A percentile compares a stretch with the other conserved stretches of the same genome.
phyloP scores from a whole-genome alignment of 805 yeast genomes.

The Teunomyces tritomae region DNA sequence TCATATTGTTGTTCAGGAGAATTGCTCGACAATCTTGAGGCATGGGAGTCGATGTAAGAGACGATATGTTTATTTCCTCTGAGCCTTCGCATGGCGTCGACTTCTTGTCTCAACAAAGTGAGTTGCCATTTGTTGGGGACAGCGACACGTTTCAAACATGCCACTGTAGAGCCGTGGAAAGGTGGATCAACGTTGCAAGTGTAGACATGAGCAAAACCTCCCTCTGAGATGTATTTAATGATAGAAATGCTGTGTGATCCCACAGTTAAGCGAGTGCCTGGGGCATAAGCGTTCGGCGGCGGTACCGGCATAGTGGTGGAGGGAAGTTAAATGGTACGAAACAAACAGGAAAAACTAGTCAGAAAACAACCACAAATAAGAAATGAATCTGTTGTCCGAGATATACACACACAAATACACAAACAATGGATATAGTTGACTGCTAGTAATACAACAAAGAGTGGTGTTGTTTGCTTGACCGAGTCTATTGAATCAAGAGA shows the following conservation, averaged over 20 bases:
- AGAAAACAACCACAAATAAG: neutral
- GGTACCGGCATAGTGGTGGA: slow-evolving; percentile 35
- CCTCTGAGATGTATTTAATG: slow-evolving; percentile 74
- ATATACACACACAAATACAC: neutral
- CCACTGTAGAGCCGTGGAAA: slow-evolving; percentile 50
- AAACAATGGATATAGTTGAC: neutral
- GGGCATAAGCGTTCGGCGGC: slow-evolving; percentile 60
- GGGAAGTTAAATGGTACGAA: no score
- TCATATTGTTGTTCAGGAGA: slow-evolving; percentile 57
- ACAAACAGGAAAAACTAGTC: neutral
- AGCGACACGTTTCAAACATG: slow-evolving; percentile 90
- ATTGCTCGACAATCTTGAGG: slow-evolving; percentile 55
- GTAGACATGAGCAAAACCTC: slow-evolving; percentile 96
- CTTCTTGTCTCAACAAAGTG: slow-evolving; percentile 86
- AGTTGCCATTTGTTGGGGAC: slow-evolving; percentile 88
- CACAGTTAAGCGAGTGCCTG: slow-evolving; percentile 77
- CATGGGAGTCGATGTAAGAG: slow-evolving; percentile 92
- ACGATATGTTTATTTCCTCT: slow-evolving; percentile 79
- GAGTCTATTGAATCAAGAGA: neutral
- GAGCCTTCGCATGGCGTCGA: slow-evolving; percentile 92
- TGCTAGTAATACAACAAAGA: neutral
- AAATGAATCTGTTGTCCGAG: neutral
- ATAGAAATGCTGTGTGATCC: slow-evolving; percentile 78
- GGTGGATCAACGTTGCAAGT: slow-evolving; percentile 68
- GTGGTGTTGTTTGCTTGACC: neutral